These are phyloP conservation scores for Scenedesmus sp. DNA, from an alignment of 163 green algal genomes.

Conservation along the genomic window DNA sequence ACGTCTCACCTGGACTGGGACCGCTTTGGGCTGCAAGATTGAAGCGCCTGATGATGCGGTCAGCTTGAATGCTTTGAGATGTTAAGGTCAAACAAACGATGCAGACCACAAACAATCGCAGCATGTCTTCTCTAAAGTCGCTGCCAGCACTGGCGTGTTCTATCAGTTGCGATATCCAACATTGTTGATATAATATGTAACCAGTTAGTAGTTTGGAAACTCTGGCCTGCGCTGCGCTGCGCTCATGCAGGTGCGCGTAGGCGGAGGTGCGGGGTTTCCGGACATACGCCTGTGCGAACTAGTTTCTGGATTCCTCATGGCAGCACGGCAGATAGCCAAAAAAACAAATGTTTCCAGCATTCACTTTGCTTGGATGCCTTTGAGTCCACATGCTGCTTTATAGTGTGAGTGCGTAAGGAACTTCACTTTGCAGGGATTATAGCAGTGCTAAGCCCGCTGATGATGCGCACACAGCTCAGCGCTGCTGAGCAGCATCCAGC, in stretches of 20 bases:
- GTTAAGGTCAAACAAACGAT: not conserved
- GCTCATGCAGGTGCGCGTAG: not conserved
- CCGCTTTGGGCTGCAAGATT: not conserved
- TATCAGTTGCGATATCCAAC: too few species aligned
- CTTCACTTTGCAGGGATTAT: not conserved
- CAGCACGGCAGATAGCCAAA: not conserved
- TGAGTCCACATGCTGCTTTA: not conserved
- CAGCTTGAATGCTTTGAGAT: not conserved
- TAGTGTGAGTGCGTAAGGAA: not conserved
- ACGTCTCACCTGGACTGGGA: not conserved
- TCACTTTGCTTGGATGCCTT: too few species aligned
- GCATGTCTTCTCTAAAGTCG: not conserved
- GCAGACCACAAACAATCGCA: not conserved
- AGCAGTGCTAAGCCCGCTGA: not conserved
- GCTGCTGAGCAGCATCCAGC: not conserved
- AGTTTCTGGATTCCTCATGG: not conserved
- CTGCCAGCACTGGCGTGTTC: too few species aligned
- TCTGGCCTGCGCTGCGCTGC: not conserved
- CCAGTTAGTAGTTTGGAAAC: not conserved
- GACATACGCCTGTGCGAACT: not conserved
- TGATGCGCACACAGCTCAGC: not conserved
- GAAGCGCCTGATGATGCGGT: not conserved
- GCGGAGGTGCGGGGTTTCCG: not conserved
- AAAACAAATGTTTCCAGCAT: too few species aligned
- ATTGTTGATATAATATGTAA: too few species aligned